phyloP scores from a whole-genome alignment of 208 protist genomes.

The Eutreptiella sp. region DNA sequence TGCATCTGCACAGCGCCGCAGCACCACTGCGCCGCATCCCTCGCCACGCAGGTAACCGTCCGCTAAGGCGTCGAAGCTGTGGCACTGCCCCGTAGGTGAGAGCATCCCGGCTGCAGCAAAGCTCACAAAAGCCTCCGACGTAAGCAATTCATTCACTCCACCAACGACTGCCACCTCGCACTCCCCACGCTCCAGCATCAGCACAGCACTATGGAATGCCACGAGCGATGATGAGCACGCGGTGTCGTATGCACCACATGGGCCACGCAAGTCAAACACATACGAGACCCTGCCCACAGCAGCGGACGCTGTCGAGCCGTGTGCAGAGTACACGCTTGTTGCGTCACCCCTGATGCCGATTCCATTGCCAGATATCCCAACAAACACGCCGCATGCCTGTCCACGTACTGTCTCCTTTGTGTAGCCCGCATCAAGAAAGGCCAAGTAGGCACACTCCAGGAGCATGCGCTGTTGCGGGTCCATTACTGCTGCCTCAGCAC shows the following conservation, averaged over 20 bases:
- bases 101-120: too few relatives aligned
- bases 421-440: too few relatives aligned
- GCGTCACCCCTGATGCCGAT: too few relatives aligned
- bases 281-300: constrained; percentile 42
- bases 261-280: constrained; percentile 44
- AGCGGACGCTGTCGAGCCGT: too few relatives aligned
- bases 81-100: constrained; percentile 44
- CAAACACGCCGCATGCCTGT: too few relatives aligned
- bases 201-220: constrained; percentile 43
- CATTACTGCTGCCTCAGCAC: background rate
- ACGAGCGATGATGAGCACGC: constrained; percentile 57
- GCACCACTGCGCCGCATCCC: constrained; percentile 45
- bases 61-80: constrained; percentile 49
- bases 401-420: too few relatives aligned
- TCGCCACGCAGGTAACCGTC: constrained; percentile 58
- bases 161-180: constrained; percentile 8
- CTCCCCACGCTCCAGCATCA: constrained; percentile 21
- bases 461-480: constrained; percentile 15
- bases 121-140: constrained; percentile 18
- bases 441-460: background rate
- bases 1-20: too few relatives aligned
- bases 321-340: too few relatives aligned
- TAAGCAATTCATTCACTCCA: constrained; percentile 39
- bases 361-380: too few relatives aligned
- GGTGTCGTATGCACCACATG: constrained; percentile 50